Percentiles rank a stretch among this genome's conserved stretches.
Evolutionary conservation across 495 filamentous ascomycete species (phyloP).

Genomic region (Aspergillus coremiiformis): DNA sequence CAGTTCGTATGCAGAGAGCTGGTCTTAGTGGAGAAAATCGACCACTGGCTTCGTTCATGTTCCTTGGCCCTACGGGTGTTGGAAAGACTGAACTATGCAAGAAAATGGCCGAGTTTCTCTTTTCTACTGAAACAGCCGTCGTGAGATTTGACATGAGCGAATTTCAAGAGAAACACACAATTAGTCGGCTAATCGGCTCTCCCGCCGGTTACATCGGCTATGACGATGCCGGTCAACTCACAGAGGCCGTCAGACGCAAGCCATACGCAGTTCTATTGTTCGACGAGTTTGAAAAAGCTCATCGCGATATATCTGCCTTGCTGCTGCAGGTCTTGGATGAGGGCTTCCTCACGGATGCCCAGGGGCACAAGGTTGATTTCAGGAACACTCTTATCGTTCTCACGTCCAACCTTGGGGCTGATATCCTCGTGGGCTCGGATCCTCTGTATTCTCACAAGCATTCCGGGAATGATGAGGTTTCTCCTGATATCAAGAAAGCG

Average conservation of each 20-base stretch:
- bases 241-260: conserved; percentile 89
- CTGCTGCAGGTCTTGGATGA: conserved; percentile 94
- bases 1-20: conserved; percentile 88
- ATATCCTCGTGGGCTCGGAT: conserved; percentile 41
- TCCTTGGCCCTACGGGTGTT: conserved; percentile 91
- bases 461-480: conserved; percentile 54
- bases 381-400: conserved; percentile 92
- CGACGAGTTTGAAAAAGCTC: conserved; percentile 97
- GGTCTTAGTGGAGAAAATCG: conserved; percentile 87
- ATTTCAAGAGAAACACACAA: conserved; percentile 95
- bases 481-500: conserved; percentile 58
- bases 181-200: conserved; percentile 84
- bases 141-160: conserved; percentile 96
- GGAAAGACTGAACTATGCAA: conserved; percentile 98
- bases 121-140: conserved; percentile 84
- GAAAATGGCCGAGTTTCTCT: conserved; percentile 86
- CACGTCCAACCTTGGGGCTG: conserved; percentile 76
- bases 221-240: conserved; percentile 93
- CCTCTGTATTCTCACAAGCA: conserved; percentile 42
- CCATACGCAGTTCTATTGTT: conserved; percentile 93
- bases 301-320: conserved; percentile 89
- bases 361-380: conserved; percentile 95
- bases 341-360: conserved; percentile 89
- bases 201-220: conserved; percentile 95
- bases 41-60: conserved; percentile 92